Evolutionary conservation across 2,329 filamentous ascomycete species (phyloP), one percentile per base, ranked within the genome.

Genomic region (Scleromitrula shiraiana): DNA sequence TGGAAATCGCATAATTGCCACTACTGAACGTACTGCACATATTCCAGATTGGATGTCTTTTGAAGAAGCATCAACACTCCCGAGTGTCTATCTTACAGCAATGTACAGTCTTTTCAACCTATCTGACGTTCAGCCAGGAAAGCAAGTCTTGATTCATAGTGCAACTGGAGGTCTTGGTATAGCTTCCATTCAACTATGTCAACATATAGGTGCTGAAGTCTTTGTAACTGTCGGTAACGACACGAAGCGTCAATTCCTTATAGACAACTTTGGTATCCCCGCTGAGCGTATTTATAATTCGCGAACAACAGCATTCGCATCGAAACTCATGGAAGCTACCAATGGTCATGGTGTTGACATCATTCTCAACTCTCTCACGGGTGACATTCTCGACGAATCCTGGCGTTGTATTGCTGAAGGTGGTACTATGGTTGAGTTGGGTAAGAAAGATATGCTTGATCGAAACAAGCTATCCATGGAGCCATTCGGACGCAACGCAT

Each of bases 381-480:
- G 61, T 5, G 60, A 64, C 7, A 26, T 58, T 1, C 53, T 64
- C 0, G 56, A 59, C 32, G 53, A 59, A 10, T 54, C 62, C 1
- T 68, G 62, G 64, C 41, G 58, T 3, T 64, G 62, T 39, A 26
- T 68, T 2, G 63, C 66, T 2, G 48, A 52, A 0, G 63, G 63
- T 38, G 68, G 68, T 1, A 56, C 58, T 0, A 53, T 57, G 42
- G 41, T 57, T 10, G 56, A 57, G 19, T 51, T 58, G 24, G 51
- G 54, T 5, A 55, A 55, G 26, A 50, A 42, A 37, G 54, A 57
- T 36, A 50, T 58, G 35, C 12, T 53, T 5, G 50, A 50, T 39
- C 46, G 53, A 2, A 46, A 52, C 19, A 23, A 12, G 10, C 22
- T 58, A 10, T 27, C 50, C 2, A 54, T 56, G 55, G 49, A 52